Base-by-base conservation (phyloP, 371 early-diverging fungal species). In the Smittium culicis region DNA sequence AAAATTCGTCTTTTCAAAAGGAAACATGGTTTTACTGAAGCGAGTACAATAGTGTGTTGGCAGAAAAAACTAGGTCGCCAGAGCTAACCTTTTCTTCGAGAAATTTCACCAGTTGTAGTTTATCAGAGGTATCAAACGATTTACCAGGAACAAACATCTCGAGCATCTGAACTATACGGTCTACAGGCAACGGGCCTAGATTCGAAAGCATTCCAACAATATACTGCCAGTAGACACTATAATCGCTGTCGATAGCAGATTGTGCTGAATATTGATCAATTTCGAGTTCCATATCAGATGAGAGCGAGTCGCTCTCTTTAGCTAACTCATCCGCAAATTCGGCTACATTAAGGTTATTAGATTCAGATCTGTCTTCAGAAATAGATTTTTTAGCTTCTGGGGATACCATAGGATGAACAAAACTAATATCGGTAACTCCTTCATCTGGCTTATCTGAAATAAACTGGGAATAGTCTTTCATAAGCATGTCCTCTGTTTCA, bases 151-250 rank as follows among this genome's bases (percentile, higher is more conserved):
- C 59, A 62, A 79, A 81, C 81, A 79, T 79, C 14, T 69, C 65
- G 30, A 79, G 73, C 80, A 81, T 79, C 30, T 67, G 54, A 34
- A 67, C 72, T 29, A 79, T 79, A 16, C 81, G 68, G 64, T 79
- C 81, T 29, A 81, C 65, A 11, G 79, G 72, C 35, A 79, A 64
- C 0, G 78, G 70, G 0, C 80, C 80, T 35, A 79, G 65, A 65
- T 81, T 79, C 30, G 81, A 81, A 25, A 79, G 72, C 80, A 79
- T 79, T 14, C 75, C 80, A 20, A 75, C 75, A 31, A 79, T 73
- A 54, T 70, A 79, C 54, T 71, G 70, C 25, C 71, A 77, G 63
- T 81, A 79, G n/a, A 32, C 2, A 33, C 33, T 31, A 27, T 31
- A 45, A 45, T 45, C 62, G n/a, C n/a, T n/a, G n/a, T n/a, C n/a